Evolutionary conservation across 2,329 filamentous ascomycete species (phyloP).

Genomic region (Botryotinia globosa): DNA sequence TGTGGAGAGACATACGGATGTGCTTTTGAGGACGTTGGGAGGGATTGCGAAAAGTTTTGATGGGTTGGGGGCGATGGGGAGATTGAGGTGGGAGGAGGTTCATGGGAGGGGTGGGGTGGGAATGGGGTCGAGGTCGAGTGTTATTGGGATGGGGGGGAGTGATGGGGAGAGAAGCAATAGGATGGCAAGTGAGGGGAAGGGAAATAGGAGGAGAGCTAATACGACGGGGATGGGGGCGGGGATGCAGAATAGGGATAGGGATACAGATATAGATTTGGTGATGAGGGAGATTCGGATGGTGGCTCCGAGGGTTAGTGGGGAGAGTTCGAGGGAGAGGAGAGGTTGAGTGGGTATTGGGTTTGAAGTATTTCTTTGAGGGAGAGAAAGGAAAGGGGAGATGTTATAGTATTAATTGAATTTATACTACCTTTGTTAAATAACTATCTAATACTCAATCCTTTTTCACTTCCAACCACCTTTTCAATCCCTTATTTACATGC

Average conservation of each 20-base stretch:
- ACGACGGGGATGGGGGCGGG: neutral
- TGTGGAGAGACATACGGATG: conserved; percentile 33
- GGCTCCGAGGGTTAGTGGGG: neutral
- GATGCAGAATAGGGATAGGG: neutral
- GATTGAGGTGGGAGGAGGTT: neutral
- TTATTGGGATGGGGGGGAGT: neutral
- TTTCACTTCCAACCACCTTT: accelerated
- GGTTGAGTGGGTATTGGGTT: neutral
- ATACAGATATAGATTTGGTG: neutral
- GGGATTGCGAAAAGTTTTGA: conserved; percentile 24
- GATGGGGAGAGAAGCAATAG: neutral
- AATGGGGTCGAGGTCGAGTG: neutral
- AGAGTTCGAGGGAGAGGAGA: neutral
- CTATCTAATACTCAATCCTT: neutral
- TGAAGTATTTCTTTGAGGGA: neutral
- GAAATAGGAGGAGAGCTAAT: neutral
- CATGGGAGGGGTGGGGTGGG: neutral
- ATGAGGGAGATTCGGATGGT: conserved; percentile 12
- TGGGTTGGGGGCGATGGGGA: neutral
- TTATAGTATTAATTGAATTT: neutral
- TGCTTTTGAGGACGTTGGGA: conserved; percentile 28
- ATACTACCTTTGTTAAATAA: neutral
- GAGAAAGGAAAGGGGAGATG: neutral
- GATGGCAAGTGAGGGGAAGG: neutral
- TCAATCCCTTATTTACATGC: neutral